A percentile compares a stretch with the other conserved stretches of the same genome.
Conservation (phyloP, 805 yeast genomes). For the Pachysolen tannophilus region DNA sequence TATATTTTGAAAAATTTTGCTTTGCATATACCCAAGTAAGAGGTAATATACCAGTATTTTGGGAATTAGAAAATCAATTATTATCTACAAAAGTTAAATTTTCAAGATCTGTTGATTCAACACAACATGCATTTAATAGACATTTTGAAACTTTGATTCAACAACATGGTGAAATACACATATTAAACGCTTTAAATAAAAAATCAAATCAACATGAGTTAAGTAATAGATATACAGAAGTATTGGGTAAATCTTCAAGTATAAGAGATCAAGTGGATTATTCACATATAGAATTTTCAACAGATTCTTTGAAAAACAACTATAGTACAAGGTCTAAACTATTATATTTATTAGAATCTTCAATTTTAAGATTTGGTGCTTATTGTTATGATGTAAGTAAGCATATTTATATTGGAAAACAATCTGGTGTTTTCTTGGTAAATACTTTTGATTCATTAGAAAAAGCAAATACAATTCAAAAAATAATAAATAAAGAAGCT, state of each 20-base stretch:
- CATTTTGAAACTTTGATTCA: conserved; percentile 39
- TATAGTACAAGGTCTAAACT: conserved; percentile 16
- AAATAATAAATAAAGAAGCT: conserved; percentile 39
- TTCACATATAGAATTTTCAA: conserved; percentile 28
- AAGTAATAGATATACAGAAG: conserved; percentile 27
- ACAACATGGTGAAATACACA: conserved; percentile 42
- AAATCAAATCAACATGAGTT: conserved; percentile 39
- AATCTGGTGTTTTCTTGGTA: conserved; percentile 41
- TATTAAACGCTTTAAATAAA: conserved; percentile 39
- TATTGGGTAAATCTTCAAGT: conserved; percentile 10
- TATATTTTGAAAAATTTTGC: conserved; percentile 32
- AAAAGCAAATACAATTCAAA: conserved; percentile 41
- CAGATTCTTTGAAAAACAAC: conserved; percentile 25
- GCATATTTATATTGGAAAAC: conserved; percentile 33
- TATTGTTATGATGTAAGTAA: conserved; percentile 31
- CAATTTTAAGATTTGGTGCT: conserved; percentile 38
- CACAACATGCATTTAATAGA: conserved; percentile 41
- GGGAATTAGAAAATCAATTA: conserved; percentile 42
- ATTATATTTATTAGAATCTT: conserved; percentile 14
- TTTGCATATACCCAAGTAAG: conserved; percentile 37
- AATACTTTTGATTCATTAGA: conserved; percentile 42
- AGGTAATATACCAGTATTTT: conserved; percentile 49
- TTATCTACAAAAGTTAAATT: conserved; percentile 36
- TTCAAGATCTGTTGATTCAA: conserved; percentile 45
- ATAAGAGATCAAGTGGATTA: conserved; percentile 16